Conservation (phyloP, 495 filamentous ascomycete species). For the Penicillium tannophilum region DNA sequence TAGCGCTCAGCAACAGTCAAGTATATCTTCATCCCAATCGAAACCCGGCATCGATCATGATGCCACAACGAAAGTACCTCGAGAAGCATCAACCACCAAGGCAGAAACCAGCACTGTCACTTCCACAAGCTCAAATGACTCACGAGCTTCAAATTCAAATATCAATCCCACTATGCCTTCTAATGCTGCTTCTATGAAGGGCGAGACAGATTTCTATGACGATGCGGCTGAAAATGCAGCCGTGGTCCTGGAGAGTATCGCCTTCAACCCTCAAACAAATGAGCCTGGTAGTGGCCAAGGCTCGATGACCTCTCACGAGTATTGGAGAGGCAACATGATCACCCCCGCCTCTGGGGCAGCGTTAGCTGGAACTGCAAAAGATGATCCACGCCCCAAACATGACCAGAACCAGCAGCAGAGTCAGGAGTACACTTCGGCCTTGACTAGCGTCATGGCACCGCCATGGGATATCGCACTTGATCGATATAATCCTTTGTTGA, state of each 20-base stretch:
- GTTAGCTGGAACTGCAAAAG: background rate
- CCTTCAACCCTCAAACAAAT: constrained; percentile 1
- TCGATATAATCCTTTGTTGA: constrained; percentile 4
- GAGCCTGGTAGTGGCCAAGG: background rate
- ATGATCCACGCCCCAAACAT: background rate
- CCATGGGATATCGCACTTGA: background rate
- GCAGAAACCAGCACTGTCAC: background rate
- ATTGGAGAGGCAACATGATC: constrained; percentile 6
- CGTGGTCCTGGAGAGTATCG: constrained; percentile 4
- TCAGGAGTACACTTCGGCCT: background rate
- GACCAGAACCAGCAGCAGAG: background rate
- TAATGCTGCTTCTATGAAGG: background rate
- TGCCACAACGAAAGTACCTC: background rate
- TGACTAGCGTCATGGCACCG: background rate
- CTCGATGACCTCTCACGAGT: constrained; percentile 5
- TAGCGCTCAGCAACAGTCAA: constrained; percentile 1
- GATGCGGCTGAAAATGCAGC: constrained; percentile 6
- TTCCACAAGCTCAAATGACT: background rate
- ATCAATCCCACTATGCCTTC: background rate
- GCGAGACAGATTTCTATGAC: background rate
- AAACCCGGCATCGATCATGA: background rate
- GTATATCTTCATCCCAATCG: background rate
- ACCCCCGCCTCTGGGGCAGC: constrained; percentile 2
- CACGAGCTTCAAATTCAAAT: background rate
- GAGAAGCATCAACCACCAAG: background rate